Percentiles rank a stretch among this genome's conserved stretches.
These are phyloP conservation scores for Asterochloris sp. DNA, from an alignment of 139 green algal species.

Conservation along the genomic window DNA sequence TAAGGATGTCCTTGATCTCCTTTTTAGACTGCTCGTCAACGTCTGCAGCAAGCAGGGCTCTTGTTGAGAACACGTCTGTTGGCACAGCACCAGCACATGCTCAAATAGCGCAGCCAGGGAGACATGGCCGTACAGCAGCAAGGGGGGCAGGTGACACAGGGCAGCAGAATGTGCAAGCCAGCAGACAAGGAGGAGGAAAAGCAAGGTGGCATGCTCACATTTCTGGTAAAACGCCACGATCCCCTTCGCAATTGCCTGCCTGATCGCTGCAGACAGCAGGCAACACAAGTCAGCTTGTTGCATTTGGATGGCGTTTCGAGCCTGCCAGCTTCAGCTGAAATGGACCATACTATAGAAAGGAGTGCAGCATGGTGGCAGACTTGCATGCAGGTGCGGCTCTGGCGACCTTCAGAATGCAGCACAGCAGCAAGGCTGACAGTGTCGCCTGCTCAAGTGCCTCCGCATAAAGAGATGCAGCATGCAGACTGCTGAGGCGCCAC, in stretches of 20 bases:
- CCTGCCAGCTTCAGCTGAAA: too few species aligned
- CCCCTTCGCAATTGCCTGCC: constrained; percentile 97
- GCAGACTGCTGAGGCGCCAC: neutral
- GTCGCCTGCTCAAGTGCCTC: too few species aligned
- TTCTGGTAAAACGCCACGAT: constrained; percentile 99
- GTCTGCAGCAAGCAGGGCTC: constrained; percentile 44
- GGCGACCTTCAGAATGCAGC: neutral
- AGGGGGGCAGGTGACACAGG: neutral
- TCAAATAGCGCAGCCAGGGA: too few species aligned
- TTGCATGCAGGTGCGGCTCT: neutral
- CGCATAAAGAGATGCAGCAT: too few species aligned
- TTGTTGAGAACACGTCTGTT: neutral
- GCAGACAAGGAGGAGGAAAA: neutral
- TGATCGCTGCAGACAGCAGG: constrained; percentile 70
- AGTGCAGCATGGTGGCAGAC: neutral
- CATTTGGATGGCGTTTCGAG: neutral
- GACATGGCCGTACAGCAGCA: neutral
- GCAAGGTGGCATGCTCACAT: constrained; percentile 54
- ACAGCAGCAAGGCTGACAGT: too few species aligned
- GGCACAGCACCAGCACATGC: neutral
- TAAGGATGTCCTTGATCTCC: constrained; percentile 96
- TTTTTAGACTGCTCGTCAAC: constrained; percentile 98
- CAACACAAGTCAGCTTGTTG: neutral
- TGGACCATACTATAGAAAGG: too few species aligned
- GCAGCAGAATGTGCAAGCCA: neutral